Percentiles rank a stretch among this genome's conserved stretches.
phyloP scores from a whole-genome alignment of 208 protist genomes.

The Polymyxa betae region DNA sequence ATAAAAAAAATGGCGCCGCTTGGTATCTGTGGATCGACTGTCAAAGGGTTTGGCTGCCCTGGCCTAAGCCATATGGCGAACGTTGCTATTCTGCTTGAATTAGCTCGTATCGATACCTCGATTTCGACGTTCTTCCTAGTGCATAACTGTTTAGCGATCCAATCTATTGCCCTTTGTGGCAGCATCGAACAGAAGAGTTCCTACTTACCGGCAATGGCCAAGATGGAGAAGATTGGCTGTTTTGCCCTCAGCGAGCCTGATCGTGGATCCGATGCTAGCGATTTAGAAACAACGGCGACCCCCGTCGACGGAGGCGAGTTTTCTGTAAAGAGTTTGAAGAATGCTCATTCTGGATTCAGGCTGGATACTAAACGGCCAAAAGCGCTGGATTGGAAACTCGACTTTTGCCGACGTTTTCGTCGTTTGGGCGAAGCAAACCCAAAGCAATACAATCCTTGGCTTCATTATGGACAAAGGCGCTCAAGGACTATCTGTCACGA shows the following conservation, averaged over 20 bases:
- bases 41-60: conserved; percentile 19
- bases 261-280: conserved; percentile 39
- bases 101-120: conserved; percentile 1
- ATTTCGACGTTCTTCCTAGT: conserved; percentile 49
- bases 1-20: neutral
- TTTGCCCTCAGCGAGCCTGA: conserved; percentile 39
- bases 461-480: conserved; percentile 34
- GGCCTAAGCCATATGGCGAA: conserved; percentile 34
- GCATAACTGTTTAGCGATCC: conserved; percentile 44
- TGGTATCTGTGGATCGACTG: conserved; percentile 31
- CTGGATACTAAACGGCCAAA: conserved; percentile 22
- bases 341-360: neutral
- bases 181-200: neutral
- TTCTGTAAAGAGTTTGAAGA: neutral
- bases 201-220: conserved; percentile 9
- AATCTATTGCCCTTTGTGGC: conserved; percentile 25
- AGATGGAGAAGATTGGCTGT: neutral
- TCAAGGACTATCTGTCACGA: neutral
- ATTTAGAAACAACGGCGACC: neutral
- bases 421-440: conserved; percentile 43
- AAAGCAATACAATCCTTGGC: neutral
- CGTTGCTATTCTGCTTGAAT: conserved; percentile 16
- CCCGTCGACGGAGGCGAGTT: neutral
- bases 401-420: conserved; percentile 24
- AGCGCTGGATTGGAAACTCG: conserved; percentile 29